A percentile compares a stretch with the other conserved stretches of the same genome.
phyloP scores from a whole-genome alignment of 2,329 filamentous ascomycete genomes.

The Ascochyta lentis region DNA sequence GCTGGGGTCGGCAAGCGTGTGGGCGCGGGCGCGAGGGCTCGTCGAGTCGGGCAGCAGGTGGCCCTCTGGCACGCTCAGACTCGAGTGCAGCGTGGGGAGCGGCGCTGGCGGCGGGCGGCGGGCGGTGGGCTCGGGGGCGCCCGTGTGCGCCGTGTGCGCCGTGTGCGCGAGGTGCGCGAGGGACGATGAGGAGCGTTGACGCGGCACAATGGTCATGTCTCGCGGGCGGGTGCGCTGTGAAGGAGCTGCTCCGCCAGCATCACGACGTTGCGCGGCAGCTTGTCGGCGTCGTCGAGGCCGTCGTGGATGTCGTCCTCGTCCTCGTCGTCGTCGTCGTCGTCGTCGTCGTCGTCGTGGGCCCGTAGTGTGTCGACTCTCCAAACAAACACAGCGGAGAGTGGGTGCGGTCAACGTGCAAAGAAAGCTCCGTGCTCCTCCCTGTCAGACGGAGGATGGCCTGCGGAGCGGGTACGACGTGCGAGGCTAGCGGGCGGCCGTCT shows the following conservation, averaged over 20 bases:
- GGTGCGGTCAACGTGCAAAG: too few species aligned
- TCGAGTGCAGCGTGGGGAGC: conserved; percentile 31
- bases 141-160: conserved; percentile 14
- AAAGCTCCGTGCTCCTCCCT: too few species aligned
- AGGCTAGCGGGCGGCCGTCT: background rate
- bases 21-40: conserved; percentile 50
- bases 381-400: background rate
- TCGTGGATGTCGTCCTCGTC: background rate
- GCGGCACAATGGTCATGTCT: conserved; percentile 41
- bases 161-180: too few species aligned
- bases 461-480: conserved; percentile 1
- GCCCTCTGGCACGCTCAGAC: conserved; percentile 30
- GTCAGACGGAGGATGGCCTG: background rate
- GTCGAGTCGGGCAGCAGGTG: conserved; percentile 38
- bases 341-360: background rate
- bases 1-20: conserved; percentile 38
- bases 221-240: conserved; percentile 17
- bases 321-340: conserved; percentile 4
- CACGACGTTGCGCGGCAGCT: conserved; percentile 34
- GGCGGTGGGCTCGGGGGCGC: conserved; percentile 26
- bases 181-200: conserved; percentile 43
- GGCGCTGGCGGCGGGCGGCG: conserved; percentile 37
- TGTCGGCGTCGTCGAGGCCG: too few species aligned
- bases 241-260: conserved; percentile 33
- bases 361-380: background rate